Evolutionary conservation across 148 eudicot species (phyloP), one percentile per base, ranked within the genome.

Genomic region (Drosera capensis): DNA sequence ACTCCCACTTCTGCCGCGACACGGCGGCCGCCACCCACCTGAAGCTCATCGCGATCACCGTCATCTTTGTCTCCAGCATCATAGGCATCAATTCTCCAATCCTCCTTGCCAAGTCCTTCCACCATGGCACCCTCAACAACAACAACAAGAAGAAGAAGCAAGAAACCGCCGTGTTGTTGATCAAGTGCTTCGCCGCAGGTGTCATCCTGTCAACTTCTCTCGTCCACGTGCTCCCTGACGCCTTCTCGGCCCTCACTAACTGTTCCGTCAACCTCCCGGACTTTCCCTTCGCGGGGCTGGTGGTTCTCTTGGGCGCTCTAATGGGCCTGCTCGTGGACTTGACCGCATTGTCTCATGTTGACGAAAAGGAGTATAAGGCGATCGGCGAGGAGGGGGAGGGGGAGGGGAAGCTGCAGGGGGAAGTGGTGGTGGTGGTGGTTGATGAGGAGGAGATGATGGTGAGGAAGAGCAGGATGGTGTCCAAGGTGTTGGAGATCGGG

Each of bases 131-230:
- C n/a, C n/a, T n/a, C n/a, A n/a, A n/a, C n/a, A n/a, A n/a, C n/a
- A n/a, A n/a, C n/a, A n/a, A n/a, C n/a, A n/a, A n/a, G n/a, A n/a
- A n/a, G n/a, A n/a, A n/a, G n/a, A n/a, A n/a, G n/a, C n/a, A n/a
- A n/a, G n/a, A n/a, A n/a, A n/a, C n/a, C n/a, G n/a, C n/a, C n/a
- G n/a, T n/a, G n/a, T n/a, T n/a, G n/a, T n/a, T n/a, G n/a, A 83
- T 83, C 43, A 83, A 83, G 63, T 83, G 94, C 57, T 83, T 79
- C 59, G 94, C 94, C 0, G 94, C 94, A 1, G 94, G 94, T 6
- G 94, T 83, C 0, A 83, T 83, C 1, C 67, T 83, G 22, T 79
- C 94, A 14, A 83, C 94, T 14, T 79, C 94, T 0, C 74, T 83
- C 19, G 94, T 83, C 46, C 94, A 83, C 66, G 94, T 83, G 25